Evolutionary conservation across 139 green algal species (phyloP).

Genomic region (Desmodesmus armatus): DNA sequence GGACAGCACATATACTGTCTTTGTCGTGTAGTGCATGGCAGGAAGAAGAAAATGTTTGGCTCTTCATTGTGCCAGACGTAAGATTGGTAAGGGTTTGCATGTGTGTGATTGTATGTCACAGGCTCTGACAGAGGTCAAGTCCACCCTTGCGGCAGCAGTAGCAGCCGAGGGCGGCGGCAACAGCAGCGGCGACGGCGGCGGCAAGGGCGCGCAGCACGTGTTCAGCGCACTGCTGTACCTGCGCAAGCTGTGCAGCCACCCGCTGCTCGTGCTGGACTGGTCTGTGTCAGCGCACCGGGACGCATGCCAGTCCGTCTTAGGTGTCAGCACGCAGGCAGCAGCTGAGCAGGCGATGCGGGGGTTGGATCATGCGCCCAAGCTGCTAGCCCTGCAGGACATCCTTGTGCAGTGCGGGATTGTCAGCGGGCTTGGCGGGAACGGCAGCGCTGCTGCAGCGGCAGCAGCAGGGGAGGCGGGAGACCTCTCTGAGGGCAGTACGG

Average conservation of each 20-base stretch:
- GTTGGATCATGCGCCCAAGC: conserved; percentile 91
- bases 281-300: conserved; percentile 62
- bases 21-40: too few relatives aligned
- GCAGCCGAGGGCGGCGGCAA: conserved; percentile 12
- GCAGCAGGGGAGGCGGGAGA: conserved; percentile 3
- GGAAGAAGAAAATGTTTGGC: too few relatives aligned
- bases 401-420: conserved; percentile 81
- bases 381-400: conserved; percentile 90
- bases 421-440: conserved; percentile 14
- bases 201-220: conserved; percentile 51
- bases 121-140: conserved; percentile 9
- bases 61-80: too few relatives aligned
- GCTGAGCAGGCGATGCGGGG: conserved; percentile 50
- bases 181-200: neutral
- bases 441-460: neutral
- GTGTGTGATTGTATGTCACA: too few relatives aligned
- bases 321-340: conserved; percentile 37
- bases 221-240: conserved; percentile 91
- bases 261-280: conserved; percentile 87
- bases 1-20: too few relatives aligned
- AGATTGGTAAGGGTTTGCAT: too few relatives aligned
- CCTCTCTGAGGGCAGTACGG: neutral
- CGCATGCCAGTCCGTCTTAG: conserved; percentile 53
- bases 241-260: conserved; percentile 96
- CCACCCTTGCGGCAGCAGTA: conserved; percentile 60